Evolutionary conservation across 2,329 filamentous ascomycete species (phyloP).

Genomic region (Cucurbitaria berberidis): DNA sequence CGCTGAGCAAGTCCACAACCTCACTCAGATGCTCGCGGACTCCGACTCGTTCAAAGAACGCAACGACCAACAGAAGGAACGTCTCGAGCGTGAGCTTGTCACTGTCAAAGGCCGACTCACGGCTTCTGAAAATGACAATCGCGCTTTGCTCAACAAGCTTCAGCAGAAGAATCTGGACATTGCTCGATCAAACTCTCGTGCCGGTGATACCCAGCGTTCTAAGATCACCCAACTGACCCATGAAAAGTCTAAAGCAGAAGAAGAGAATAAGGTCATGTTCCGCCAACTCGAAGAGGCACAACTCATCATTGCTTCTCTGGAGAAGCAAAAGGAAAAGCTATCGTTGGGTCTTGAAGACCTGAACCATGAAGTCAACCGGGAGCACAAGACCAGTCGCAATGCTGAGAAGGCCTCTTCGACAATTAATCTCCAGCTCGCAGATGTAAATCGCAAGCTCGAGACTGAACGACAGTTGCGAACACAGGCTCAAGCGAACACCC

Average conservation of each 20-base stretch:
- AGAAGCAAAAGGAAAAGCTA: conserved; percentile 95
- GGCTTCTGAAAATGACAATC: conserved; percentile 96
- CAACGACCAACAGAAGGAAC: conserved; percentile 92
- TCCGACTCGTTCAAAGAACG: conserved; percentile 88
- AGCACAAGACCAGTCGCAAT: conserved; percentile 86
- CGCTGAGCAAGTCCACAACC: conserved; percentile 78
- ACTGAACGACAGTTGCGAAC: conserved; percentile 84
- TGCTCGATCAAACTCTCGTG: conserved; percentile 84
- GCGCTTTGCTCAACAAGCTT: conserved; percentile 92
- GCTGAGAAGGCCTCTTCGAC: conserved; percentile 88
- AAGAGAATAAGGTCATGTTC: conserved; percentile 79
- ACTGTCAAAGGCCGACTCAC: conserved; percentile 88
- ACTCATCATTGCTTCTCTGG: conserved; percentile 78
- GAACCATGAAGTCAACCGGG: conserved; percentile 87
- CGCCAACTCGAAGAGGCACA: conserved; percentile 88
- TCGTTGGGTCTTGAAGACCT: conserved; percentile 87
- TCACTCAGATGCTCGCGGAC: conserved; percentile 86
- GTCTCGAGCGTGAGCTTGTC: conserved; percentile 86
- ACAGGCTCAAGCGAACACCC: conserved; percentile 84
- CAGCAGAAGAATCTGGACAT: conserved; percentile 98
- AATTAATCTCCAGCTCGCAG: conserved; percentile 81
- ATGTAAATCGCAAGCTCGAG: conserved; percentile 87
- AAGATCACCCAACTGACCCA: conserved; percentile 78
- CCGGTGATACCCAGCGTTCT: conserved; percentile 79
- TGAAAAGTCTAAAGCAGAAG: conserved; percentile 83